Evolutionary conservation across 176 grass and related monocot species (phyloP), one percentile per base, ranked within the genome.

Genomic region (Cenchrus americanus): DNA sequence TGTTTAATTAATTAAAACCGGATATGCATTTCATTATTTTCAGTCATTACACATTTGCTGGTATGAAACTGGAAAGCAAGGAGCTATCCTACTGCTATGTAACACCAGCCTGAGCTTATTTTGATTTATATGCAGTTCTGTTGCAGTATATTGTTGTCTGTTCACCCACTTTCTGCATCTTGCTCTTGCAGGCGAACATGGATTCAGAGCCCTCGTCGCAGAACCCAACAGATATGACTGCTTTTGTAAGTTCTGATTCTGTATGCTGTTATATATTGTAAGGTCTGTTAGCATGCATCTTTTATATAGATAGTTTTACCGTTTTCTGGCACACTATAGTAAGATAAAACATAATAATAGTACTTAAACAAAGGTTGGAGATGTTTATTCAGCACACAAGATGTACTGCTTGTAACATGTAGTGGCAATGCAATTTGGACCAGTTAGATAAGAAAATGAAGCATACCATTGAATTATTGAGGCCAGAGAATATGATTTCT

Each of bases 151-250:
- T 54, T 48, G 60, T 83, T 79, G 27, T 17, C 69, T 46, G 52
- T 17, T 70, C 75, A 50, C 7, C 55, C 34, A 70, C 75, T 64
- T 58, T 74, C 34, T 54, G 43, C n/a, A 58, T 63, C 53, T 34
- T 87, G 30, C 22, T 66, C 10, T 78, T 87, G 59, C 79, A 97
- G 95, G 64, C 32, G 51, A 90, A 88, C 82, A 88, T 89, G 88
- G 95, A 97, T 52, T 80, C 91, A 62, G 95, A 92, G 32, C 80
- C 84, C 49, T 91, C 91, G 10, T 86, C 92, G 42, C 95, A 97
- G 85, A 97, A 82, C 81, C 89, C 95, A 10, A 57, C 92, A 79
- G 95, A 97, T 80, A 97, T 97, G 92, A 93, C 95, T 10, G 91
- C 81, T 66, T 97, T 97, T 91, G 95, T 97, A 82, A 92, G 93